Base-by-base conservation (phyloP, 331 rosid species). In the Phaseolus coccineus region DNA sequence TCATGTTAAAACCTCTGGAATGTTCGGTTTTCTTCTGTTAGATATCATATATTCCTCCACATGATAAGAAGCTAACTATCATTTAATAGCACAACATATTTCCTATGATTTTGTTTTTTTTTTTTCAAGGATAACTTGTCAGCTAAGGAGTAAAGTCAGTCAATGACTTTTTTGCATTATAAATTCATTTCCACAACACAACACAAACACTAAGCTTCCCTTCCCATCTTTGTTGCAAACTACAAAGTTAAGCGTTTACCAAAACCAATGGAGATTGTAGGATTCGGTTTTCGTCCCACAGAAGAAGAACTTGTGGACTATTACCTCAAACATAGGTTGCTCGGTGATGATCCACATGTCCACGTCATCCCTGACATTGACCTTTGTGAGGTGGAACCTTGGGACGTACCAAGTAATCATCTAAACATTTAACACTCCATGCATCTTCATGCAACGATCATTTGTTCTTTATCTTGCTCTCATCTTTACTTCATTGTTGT, bases 221-320 rank as follows among this genome's bases (percentile, higher is more conserved):
- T 28, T 8, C 1, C 63, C 8, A 0, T 56, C 25, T 7, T 27
- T 16, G 64, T 27, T 57, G 2, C n/a, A 59, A 62, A 15, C 12
- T 25, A 19, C 15, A 39, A 37, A 37, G 2, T 33, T 7, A 14
- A 62, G 46, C 7, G 47, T 69, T 47, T 4, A 75, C 35, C n/a
- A 28, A 25, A 58, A 48, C 22, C 55, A 58, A 77, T 76, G 82
- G 30, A 31, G n/a, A 51, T 91, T 5, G 84, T 89, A 0, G 97
- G 97, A 30, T 85, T 37, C 82, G 77, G 97, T 31, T 91, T 93
- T 64, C 78, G 50, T 6, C 98, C 97, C 2, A 91, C 89, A 0
- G 98, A 93, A 31, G 88, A 79, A 48, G 98, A 91, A 77, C 88
- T 93, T 37, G 51, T 91, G 1, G 2, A 12, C 7, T 65, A 87